Conservation (phyloP, 306 rosid species). For the Medicago lupulina region DNA sequence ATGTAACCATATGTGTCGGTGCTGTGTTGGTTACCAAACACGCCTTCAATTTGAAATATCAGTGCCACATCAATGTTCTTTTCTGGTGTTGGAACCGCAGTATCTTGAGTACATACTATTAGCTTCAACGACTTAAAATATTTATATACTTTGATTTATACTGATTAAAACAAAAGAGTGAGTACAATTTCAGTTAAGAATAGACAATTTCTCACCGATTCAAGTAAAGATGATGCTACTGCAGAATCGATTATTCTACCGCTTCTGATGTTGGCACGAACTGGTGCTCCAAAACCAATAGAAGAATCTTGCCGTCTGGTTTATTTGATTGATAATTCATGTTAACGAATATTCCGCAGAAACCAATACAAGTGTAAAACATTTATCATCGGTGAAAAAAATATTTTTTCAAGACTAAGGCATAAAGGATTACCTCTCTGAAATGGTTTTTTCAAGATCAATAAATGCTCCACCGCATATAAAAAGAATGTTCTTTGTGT, state of each 20-base stretch:
- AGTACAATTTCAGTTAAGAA: constrained; percentile 7
- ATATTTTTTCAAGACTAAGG: constrained; percentile 24
- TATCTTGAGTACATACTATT: constrained; percentile 25
- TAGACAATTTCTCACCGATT: constrained; percentile 65
- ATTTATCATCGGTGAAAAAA: constrained; percentile 2
- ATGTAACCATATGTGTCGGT: neutral
- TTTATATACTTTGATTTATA: neutral
- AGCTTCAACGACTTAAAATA: constrained; percentile 9
- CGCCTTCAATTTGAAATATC: neutral
- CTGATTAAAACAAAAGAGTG: neutral
- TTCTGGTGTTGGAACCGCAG: neutral
- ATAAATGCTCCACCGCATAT: constrained; percentile 97
- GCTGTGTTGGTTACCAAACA: no score
- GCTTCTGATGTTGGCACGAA: constrained; percentile 92
- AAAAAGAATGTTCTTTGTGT: constrained; percentile 93
- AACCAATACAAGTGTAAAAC: constrained; percentile 16
- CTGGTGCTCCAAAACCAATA: constrained; percentile 96
- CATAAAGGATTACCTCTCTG: constrained; percentile 72
- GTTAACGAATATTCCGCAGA: neutral
- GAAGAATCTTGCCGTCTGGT: constrained; percentile 97
- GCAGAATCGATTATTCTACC: constrained; percentile 65
- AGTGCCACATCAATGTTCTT: neutral
- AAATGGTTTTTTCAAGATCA: constrained; percentile 96
- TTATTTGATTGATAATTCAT: constrained; percentile 39
- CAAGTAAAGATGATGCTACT: constrained; percentile 86